These are phyloP conservation scores for Tagetes erecta DNA, from an alignment of 129 eudicot species.

Conservation along the genomic window DNA sequence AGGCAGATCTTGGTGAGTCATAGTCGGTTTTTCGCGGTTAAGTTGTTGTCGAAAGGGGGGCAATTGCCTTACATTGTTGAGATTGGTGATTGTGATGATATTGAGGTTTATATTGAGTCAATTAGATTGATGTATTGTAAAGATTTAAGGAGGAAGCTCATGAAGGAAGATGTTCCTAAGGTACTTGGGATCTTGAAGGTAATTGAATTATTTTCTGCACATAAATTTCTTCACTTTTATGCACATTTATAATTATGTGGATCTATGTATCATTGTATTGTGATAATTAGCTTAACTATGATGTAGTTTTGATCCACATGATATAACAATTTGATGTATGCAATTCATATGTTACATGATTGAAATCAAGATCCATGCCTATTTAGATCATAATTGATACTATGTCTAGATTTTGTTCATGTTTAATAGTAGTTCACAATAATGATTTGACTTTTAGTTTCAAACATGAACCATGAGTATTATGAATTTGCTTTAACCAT, in stretches of 20 bases:
- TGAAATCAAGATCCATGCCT: conserved; percentile 10
- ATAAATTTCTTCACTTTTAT: conserved; percentile 5
- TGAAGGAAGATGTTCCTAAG: conserved; percentile 75
- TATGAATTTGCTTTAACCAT: neutral
- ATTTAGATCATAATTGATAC: too few relatives aligned
- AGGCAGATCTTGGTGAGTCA: conserved; percentile 69
- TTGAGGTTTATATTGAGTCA: conserved; percentile 80
- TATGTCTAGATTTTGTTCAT: too few relatives aligned
- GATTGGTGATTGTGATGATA: conserved; percentile 89
- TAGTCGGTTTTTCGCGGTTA: conserved; percentile 67
- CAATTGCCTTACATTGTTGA: conserved; percentile 56
- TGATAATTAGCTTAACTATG: conserved; percentile 15
- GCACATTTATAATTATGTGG: neutral
- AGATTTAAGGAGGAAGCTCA: conserved; percentile 76
- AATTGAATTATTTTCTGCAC: neutral
- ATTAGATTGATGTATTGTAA: conserved; percentile 80
- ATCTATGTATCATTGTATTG: neutral
- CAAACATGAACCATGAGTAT: conserved; percentile 4
- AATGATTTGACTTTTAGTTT: neutral
- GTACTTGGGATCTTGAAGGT: conserved; percentile 94
- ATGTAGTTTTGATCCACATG: conserved; percentile 1
- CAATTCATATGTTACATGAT: conserved; percentile 11
- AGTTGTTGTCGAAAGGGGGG: conserved; percentile 32
- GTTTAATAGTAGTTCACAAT: too few relatives aligned
- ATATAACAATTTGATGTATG: neutral